Conservation (phyloP, 208 protist species). For the Kentomonas sorsogonicus region DNA sequence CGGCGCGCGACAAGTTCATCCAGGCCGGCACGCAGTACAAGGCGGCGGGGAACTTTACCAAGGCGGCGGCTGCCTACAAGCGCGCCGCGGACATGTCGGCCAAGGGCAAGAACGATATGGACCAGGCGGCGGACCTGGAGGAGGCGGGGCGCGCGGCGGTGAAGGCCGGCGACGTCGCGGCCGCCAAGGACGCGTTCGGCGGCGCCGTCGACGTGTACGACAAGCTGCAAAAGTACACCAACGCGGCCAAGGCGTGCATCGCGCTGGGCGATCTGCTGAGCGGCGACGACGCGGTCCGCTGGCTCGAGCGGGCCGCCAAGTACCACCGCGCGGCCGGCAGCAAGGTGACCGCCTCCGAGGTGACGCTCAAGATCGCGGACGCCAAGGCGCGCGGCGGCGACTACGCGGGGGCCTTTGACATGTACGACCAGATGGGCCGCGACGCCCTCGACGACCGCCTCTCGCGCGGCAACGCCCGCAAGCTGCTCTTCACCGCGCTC, state of each 20-base stretch:
- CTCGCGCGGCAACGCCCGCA: constrained; percentile 54
- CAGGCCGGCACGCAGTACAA: constrained; percentile 83
- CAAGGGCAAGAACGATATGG: constrained; percentile 59
- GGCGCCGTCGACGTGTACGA: constrained; percentile 62
- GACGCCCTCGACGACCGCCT: constrained; percentile 74
- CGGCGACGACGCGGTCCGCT: constrained; percentile 53
- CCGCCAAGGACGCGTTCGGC: constrained; percentile 27
- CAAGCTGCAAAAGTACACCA: constrained; percentile 44
- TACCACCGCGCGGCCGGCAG: constrained; percentile 66
- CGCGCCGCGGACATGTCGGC: constrained; percentile 65
- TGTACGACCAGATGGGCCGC: constrained; percentile 72
- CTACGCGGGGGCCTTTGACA: constrained; percentile 48
- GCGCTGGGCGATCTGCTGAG: constrained; percentile 54
- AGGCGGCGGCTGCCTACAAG: constrained; percentile 64
- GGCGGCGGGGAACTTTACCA: constrained; percentile 55
- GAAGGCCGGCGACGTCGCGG: constrained; percentile 41
- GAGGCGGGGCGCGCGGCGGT: constrained; percentile 51
- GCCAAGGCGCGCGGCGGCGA: constrained; percentile 56
- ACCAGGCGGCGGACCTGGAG: constrained; percentile 57
- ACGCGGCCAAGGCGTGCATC: constrained; percentile 67
- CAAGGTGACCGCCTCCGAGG: constrained; percentile 61
- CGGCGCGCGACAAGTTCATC: constrained; percentile 70
- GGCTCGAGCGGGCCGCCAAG: constrained; percentile 56
- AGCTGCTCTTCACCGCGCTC: constrained; percentile 79
- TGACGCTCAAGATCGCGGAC: constrained; percentile 70